Evolutionary conservation across 345 rosid genomes (phyloP).

Genomic region (Melaleuca quinquenervia): DNA sequence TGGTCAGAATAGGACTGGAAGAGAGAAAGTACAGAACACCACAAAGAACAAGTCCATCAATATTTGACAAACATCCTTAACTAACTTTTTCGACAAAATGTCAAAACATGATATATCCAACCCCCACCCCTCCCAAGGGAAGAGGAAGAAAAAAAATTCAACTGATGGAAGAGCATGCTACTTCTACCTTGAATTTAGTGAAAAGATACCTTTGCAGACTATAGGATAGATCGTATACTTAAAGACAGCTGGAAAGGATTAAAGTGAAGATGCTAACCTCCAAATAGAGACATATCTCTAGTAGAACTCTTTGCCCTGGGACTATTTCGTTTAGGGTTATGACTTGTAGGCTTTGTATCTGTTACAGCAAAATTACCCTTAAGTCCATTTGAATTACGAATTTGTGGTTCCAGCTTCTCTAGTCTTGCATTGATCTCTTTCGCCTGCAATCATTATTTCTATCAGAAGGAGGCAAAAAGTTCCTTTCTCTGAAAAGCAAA

Average conservation of each 20-base stretch:
- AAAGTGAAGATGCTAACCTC: slow-evolving; percentile 40
- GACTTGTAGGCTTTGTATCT: slow-evolving; percentile 50
- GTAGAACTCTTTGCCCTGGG: slow-evolving; percentile 76
- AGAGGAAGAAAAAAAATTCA: not conserved
- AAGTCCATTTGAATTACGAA: slow-evolving; percentile 51
- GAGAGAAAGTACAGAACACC: not conserved
- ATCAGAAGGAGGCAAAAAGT: not conserved
- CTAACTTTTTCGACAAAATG: not conserved
- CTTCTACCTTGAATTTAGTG: not conserved
- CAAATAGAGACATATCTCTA: slow-evolving; percentile 74
- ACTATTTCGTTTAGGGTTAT: slow-evolving; percentile 73
- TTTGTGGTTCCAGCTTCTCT: slow-evolving; percentile 81
- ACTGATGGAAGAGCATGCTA: not conserved
- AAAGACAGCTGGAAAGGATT: not conserved
- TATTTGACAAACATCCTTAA: not conserved
- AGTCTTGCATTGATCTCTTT: slow-evolving; percentile 95
- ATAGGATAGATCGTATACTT: not conserved
- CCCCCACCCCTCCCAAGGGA: not conserved
- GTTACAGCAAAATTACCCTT: slow-evolving; percentile 30
- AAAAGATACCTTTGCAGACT: not conserved
- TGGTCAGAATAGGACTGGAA: not conserved
- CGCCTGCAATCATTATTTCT: slow-evolving; percentile 36
- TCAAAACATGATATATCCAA: not conserved
- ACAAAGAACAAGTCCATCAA: not conserved
- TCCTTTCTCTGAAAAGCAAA: not conserved